A percentile compares a stretch with the other conserved stretches of the same genome.
Evolutionary conservation across 202 grass and related monocot species (phyloP).

Genomic region (Sporobolus alterniflorus): DNA sequence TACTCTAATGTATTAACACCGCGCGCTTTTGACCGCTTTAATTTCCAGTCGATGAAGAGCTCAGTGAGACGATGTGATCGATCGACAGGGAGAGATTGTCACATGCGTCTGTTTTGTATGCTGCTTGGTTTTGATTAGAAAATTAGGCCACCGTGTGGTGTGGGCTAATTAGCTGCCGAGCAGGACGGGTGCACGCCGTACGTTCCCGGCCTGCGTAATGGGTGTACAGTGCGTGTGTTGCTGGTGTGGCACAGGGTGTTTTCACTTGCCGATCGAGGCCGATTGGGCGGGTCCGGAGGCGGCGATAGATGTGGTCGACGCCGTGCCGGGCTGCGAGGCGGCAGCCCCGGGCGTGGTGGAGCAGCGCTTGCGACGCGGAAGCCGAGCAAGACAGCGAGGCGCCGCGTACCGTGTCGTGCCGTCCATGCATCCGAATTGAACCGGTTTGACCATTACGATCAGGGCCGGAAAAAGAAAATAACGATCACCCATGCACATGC

Average conservation of each 20-base stretch:
- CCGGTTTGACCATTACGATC: too few relatives aligned
- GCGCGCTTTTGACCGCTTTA: conserved; percentile 35
- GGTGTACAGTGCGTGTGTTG: neutral
- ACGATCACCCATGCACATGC: too few relatives aligned
- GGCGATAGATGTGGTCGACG: conserved; percentile 28
- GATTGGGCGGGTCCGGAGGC: neutral
- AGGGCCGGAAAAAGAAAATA: too few relatives aligned
- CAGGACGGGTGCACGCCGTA: neutral
- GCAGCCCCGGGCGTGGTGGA: neutral
- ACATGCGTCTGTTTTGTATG: conserved; percentile 21
- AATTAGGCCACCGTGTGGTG: conserved; percentile 22
- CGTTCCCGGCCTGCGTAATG: neutral
- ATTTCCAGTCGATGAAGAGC: too few relatives aligned
- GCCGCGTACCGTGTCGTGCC: conserved; percentile 5
- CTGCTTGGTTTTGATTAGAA: neutral
- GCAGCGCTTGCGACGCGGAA: neutral
- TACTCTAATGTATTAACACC: neutral
- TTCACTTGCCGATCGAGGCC: conserved; percentile 17
- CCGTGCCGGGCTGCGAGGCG: neutral
- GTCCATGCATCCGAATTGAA: conserved; percentile 8
- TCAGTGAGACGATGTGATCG: neutral
- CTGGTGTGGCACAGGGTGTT: neutral
- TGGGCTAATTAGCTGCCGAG: neutral
- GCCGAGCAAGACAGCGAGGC: conserved; percentile 23
- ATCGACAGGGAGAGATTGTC: conserved; percentile 6